A percentile compares a stretch with the other conserved stretches of the same genome.
These are phyloP conservation scores for Pelagomonas calceolata DNA, from an alignment of 108 stramenopile genomes.

Conservation along the genomic window DNA sequence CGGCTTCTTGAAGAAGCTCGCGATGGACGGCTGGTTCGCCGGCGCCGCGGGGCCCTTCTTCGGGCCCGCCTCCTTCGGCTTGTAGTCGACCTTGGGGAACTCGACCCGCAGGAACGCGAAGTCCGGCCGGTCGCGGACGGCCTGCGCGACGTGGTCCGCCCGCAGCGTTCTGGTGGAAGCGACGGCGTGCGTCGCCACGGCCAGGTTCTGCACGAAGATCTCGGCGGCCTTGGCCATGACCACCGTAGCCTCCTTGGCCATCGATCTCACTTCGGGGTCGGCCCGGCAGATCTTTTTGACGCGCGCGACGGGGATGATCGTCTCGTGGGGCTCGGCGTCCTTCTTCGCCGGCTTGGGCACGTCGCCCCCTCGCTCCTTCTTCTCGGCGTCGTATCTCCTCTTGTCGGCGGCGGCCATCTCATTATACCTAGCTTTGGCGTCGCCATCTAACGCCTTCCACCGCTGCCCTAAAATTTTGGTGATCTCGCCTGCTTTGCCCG, in stretches of 20 bases:
- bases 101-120: neutral
- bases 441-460: conserved; percentile 38
- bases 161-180: conserved; percentile 10
- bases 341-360: conserved; percentile 25
- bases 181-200: conserved; percentile 46
- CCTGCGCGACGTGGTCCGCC: neutral
- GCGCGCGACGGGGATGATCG: conserved; percentile 55
- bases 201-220: conserved; percentile 51
- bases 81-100: neutral
- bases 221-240: conserved; percentile 68
- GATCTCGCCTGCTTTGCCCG: conserved; percentile 43
- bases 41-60: too few relatives aligned
- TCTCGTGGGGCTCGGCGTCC: conserved; percentile 1
- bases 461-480: conserved; percentile 47
- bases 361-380: conserved; percentile 43
- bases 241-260: conserved; percentile 65
- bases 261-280: conserved; percentile 64
- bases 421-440: conserved; percentile 51
- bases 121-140: neutral
- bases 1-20: too few relatives aligned
- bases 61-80: neutral
- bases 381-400: conserved; percentile 41
- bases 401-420: conserved; percentile 43
- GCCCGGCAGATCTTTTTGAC: conserved; percentile 74
- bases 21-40: too few relatives aligned